These are phyloP conservation scores for Brassica hybrid DNA, from an alignment of 441 rosid species.

Conservation along the genomic window DNA sequence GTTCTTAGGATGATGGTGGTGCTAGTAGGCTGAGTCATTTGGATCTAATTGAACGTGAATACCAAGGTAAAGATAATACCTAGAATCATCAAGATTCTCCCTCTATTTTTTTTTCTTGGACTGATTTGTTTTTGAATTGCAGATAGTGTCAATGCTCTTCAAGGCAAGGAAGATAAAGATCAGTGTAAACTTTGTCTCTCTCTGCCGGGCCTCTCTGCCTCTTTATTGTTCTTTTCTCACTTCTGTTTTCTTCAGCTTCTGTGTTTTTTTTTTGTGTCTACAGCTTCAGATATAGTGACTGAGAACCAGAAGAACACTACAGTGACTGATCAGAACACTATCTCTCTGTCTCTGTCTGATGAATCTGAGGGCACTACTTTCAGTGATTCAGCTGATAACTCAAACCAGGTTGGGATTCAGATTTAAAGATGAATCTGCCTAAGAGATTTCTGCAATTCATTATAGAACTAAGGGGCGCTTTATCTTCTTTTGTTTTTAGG, in stretches of 20 bases:
- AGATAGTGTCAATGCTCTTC: conserved; percentile 34
- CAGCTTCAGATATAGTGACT: conserved; percentile 33
- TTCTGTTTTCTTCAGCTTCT: neutral
- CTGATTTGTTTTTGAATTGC: neutral
- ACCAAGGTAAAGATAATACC: neutral
- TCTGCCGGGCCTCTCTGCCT: conserved; percentile 19
- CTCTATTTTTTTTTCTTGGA: conserved; percentile 2
- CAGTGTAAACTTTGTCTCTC: conserved; percentile 25
- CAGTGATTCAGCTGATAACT: conserved; percentile 21
- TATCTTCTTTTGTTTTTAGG: conserved; percentile 19
- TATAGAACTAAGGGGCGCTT: neutral
- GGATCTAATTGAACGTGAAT: conserved; percentile 35
- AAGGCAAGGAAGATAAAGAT: conserved; percentile 29
- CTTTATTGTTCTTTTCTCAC: neutral
- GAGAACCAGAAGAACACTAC: conserved; percentile 11
- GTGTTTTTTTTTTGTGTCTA: conserved; percentile 2
- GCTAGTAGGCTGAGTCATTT: conserved; percentile 23
- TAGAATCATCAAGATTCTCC: neutral
- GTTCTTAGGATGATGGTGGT: conserved; percentile 32
- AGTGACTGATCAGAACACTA: conserved; percentile 20
- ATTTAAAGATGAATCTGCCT: conserved; percentile 3
- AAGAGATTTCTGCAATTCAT: neutral
- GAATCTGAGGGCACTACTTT: neutral
- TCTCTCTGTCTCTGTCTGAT: conserved; percentile 35
- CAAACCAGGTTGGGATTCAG: conserved; percentile 21